A percentile compares a stretch with the other conserved stretches of the same genome.
These are phyloP conservation scores for Cladosporium sp. DNA, from an alignment of 2,329 filamentous ascomycete species.

Conservation along the genomic window DNA sequence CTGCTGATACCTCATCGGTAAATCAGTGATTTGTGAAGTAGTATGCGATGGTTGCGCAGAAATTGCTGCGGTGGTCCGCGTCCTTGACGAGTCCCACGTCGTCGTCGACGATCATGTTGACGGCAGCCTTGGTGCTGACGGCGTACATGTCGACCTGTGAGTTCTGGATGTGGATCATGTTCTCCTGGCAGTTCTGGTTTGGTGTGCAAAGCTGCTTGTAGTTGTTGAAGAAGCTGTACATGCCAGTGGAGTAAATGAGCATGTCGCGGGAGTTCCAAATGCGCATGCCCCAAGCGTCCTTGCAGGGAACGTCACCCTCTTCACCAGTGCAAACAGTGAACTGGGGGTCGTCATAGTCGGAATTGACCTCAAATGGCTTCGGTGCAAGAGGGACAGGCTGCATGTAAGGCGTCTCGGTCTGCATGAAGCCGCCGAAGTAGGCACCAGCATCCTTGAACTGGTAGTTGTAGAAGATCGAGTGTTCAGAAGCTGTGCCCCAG, in stretches of 20 bases:
- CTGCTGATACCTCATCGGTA: background rate
- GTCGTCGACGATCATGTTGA: conserved; percentile 45
- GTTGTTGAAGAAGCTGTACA: conserved; percentile 58
- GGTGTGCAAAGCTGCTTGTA: conserved; percentile 49
- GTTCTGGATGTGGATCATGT: conserved; percentile 44
- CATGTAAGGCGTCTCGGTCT: conserved; percentile 52
- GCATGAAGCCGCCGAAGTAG: conserved; percentile 48
- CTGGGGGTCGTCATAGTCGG: conserved; percentile 38
- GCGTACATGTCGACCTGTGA: conserved; percentile 44
- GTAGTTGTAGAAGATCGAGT: conserved; percentile 52
- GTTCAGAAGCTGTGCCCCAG: conserved; percentile 49
- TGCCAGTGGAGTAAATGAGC: conserved; percentile 44
- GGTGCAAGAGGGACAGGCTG: conserved; percentile 51
- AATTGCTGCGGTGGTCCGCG: conserved; percentile 44
- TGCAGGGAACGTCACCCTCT: conserved; percentile 23
- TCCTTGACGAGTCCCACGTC: conserved; percentile 34
- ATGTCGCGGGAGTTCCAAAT: conserved; percentile 35
- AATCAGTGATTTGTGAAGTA: conserved; percentile 19
- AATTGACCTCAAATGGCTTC: conserved; percentile 50
- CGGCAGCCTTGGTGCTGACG: conserved; percentile 44
- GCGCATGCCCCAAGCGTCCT: conserved; percentile 45
- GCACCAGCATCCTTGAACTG: conserved; percentile 47
- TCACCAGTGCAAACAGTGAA: conserved; percentile 34
- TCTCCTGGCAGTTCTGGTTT: conserved; percentile 46
- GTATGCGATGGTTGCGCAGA: conserved; percentile 43